Evolutionary conservation across 2,329 filamentous ascomycete species (phyloP), one percentile per base, ranked within the genome.

Genomic region (Ophiostoma novo-ulmi): DNA sequence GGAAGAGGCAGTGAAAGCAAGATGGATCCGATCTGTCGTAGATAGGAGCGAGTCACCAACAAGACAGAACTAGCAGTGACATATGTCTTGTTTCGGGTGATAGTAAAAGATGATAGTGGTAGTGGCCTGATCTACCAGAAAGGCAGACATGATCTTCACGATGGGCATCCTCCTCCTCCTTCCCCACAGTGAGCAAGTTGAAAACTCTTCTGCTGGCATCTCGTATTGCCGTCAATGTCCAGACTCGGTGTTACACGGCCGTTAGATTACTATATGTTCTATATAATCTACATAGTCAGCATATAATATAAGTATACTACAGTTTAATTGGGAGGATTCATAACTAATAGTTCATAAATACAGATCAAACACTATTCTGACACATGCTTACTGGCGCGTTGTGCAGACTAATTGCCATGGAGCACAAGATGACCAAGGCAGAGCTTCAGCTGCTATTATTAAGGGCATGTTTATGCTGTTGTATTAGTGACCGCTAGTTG

Each of bases 121-220:
- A 55, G 52, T n/a, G 52, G 52, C 5, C 52, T 55, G 52, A 8
- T 55, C n/a, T 20, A 22, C 44, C 10, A 44, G 44, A 20, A 3
- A 55, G 52, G 52, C 55, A 13, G 55, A 13, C 22, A 22, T 26
- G 58, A 35, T 63, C 22, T 26, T 26, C 52, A 58, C 14, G 20
- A 58, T 58, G 52, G n/a, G 52, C 44, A 17, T 48, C 44, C 17
- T 48, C 44, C 17, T 44, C 41, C 11, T 44, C 41, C 55, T 63
- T 63, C 58, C 11, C 58, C 58, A 14, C 58, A 63, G 52, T 63
- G 58, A 63, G 52, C 52, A 63, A 35, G 58, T 63, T 63, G 58
- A 35, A 63, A 63, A 63, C 52, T 58, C 52, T 26, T 58, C n/a
- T 58, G 52, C 22, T 58, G 52, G 52, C 22, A 58, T 58, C 52